Conservation (phyloP, 2,329 filamentous ascomycete genomes). For the Monosporascus cannonballus region DNA sequence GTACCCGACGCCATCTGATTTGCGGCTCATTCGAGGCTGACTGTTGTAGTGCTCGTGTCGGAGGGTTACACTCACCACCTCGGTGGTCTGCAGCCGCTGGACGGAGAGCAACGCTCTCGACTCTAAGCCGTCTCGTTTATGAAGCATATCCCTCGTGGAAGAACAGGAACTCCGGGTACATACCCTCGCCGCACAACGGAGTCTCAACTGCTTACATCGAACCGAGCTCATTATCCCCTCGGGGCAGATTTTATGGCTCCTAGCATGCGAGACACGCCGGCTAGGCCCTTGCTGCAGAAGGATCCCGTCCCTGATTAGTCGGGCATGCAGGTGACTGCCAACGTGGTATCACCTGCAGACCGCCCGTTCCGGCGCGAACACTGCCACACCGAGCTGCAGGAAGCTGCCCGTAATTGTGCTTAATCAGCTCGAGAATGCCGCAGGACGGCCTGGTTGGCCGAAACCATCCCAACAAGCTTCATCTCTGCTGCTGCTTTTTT, state of each 20-base stretch:
- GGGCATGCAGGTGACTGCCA: neutral
- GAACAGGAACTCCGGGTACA: neutral
- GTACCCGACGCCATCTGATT: neutral
- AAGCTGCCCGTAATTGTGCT: neutral
- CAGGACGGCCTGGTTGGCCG: neutral
- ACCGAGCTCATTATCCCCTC: neutral
- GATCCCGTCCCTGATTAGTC: neutral
- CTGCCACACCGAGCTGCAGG: neutral
- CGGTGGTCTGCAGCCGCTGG: neutral
- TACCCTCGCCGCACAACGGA: neutral
- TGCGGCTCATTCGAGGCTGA: neutral
- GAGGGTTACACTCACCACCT: neutral
- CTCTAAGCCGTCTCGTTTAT: neutral
- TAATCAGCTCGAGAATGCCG: neutral
- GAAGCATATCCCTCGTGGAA: neutral
- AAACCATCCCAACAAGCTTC: neutral
- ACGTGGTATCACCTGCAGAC: neutral
- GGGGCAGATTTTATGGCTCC: neutral
- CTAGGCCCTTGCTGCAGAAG: neutral
- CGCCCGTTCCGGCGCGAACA: neutral
- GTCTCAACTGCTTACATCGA: neutral
- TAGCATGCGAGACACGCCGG: neutral
- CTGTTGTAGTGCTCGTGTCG: neutral
- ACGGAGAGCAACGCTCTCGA: neutral
- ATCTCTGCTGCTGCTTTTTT: neutral